Conservation (phyloP, 306 rosid species). For the Heteromeles arbutifolia region DNA sequence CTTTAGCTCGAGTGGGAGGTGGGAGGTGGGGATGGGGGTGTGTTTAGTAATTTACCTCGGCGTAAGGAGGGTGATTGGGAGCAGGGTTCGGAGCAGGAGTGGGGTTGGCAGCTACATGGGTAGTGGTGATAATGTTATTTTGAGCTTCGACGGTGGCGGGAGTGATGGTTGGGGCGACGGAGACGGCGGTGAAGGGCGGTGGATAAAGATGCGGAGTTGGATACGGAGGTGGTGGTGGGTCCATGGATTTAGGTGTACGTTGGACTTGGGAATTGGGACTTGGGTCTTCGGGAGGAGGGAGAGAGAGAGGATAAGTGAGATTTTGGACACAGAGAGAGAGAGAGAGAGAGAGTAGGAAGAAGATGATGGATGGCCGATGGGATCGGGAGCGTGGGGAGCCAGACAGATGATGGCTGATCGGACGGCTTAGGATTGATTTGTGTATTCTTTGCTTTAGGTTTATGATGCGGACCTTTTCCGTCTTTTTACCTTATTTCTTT, state of each 20-base stretch:
- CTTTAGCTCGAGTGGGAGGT: background rate
- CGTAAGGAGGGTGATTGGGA: conserved; percentile 53
- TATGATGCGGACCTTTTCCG: conserved; percentile 25
- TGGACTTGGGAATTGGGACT: conserved; percentile 3
- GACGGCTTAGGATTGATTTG: conserved; percentile 20
- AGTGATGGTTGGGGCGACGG: conserved; percentile 7
- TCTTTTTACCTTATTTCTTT: background rate
- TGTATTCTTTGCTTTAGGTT: background rate
- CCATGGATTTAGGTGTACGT: conserved; percentile 32
- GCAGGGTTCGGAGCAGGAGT: background rate
- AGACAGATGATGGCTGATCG: conserved; percentile 9
- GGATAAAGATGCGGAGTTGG: conserved; percentile 7
- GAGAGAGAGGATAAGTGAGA: background rate
- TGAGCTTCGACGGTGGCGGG: conserved; percentile 21
- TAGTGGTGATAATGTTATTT: background rate
- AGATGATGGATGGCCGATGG: conserved; percentile 10
- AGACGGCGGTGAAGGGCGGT: background rate
- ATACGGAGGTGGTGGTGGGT: conserved; percentile 30
- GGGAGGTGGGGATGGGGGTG: background rate
- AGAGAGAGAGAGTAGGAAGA: background rate
- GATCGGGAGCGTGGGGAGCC: background rate
- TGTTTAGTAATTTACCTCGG: conserved; percentile 37
- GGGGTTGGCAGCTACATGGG: conserved; percentile 14
- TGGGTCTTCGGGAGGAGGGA: background rate
- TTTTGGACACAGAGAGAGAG: background rate